Evolutionary conservation across 2,329 filamentous ascomycete genomes (phyloP).

Genomic region (Pestalotiopsis sp.): DNA sequence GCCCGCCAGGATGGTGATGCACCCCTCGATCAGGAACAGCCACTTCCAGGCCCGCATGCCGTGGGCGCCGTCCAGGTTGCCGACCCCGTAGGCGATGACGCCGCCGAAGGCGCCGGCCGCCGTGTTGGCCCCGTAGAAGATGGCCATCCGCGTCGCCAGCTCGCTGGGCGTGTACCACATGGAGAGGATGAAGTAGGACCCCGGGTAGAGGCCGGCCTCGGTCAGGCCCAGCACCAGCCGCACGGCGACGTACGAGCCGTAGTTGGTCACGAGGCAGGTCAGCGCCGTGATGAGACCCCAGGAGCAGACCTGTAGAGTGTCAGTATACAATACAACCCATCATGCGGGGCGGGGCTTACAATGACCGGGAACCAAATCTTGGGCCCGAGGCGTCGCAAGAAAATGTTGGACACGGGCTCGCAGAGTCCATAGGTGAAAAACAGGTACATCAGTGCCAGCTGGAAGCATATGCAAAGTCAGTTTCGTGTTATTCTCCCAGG

Average conservation of each 20-base stretch:
- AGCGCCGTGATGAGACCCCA: constrained; percentile 16
- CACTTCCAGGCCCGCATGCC: constrained; percentile 39
- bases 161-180: constrained; percentile 23
- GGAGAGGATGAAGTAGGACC: constrained; percentile 22
- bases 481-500: neutral
- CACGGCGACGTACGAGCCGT: constrained; percentile 14
- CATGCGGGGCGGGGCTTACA: constrained; percentile 1
- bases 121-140: constrained; percentile 33
- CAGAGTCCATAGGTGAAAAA: constrained; percentile 24
- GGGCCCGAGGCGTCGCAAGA: constrained; percentile 40
- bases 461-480: neutral
- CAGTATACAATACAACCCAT: neutral
- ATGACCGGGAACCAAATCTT: constrained; percentile 23
- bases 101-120: constrained; percentile 36
- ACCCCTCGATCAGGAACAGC: constrained; percentile 22
- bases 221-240: constrained; percentile 21
- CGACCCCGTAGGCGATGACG: constrained; percentile 37
- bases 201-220: constrained; percentile 25
- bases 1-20: constrained; percentile 28
- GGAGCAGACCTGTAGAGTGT: neutral
- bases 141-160: constrained; percentile 18
- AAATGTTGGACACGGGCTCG: constrained; percentile 23
- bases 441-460: constrained; percentile 34
- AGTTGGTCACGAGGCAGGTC: constrained; percentile 15
- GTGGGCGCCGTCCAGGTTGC: constrained; percentile 30